These are phyloP conservation scores for Trapa incisa DNA, from an alignment of 345 rosid species.

Conservation along the genomic window DNA sequence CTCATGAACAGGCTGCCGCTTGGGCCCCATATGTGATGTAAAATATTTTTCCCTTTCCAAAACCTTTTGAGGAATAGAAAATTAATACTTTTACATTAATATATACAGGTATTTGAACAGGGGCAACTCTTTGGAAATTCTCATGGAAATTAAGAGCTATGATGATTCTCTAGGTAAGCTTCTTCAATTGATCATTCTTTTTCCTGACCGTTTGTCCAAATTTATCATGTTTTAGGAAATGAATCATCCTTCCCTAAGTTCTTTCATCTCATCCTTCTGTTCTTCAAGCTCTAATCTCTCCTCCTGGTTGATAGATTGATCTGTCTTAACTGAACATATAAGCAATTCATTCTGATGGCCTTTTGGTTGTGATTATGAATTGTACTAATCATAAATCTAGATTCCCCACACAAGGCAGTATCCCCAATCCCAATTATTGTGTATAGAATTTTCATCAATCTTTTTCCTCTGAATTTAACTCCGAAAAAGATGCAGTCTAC, in stretches of 20 bases:
- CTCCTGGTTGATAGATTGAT: too few species aligned
- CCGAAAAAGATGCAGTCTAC: neutral
- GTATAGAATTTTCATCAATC: neutral
- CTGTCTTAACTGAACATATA: neutral
- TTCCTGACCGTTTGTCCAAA: too few species aligned
- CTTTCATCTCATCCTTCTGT: neutral
- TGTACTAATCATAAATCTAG: neutral
- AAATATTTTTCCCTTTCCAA: neutral
- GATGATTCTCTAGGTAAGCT: neutral
- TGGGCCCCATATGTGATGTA: conserved; percentile 50
- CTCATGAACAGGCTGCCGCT: conserved; percentile 77
- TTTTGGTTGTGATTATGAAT: neutral
- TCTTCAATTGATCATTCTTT: too few species aligned
- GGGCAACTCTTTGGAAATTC: neutral
- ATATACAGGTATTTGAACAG: neutral
- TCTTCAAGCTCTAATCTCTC: neutral
- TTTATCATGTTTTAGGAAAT: too few species aligned
- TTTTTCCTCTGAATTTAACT: neutral
- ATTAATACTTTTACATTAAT: conserved; percentile 11
- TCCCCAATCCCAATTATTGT: neutral
- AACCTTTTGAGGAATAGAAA: conserved; percentile 6
- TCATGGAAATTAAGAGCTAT: neutral
- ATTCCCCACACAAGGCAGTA: neutral
- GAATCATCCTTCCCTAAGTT: neutral
- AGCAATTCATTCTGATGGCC: neutral